Evolutionary conservation across 2,329 filamentous ascomycete species (phyloP).

Genomic region (Penicillium sp.): DNA sequence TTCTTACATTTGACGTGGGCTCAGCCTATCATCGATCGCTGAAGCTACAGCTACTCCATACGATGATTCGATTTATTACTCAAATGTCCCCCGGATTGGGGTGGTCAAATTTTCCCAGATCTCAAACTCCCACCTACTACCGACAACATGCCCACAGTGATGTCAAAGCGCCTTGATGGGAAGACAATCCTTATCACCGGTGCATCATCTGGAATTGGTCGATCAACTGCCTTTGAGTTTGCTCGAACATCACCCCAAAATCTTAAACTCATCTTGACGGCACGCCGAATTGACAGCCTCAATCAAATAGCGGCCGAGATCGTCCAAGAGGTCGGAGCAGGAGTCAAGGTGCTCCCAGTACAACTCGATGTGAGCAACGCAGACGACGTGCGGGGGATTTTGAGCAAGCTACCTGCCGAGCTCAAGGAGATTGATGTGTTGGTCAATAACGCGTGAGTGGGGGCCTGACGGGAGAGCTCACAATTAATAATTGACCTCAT

Average conservation of each 20-base stretch:
- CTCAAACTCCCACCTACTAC: background rate
- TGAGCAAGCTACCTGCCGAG: slow-evolving; percentile 72
- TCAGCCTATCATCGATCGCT: no score
- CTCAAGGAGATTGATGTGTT: slow-evolving; percentile 84
- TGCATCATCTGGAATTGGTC: slow-evolving; percentile 89
- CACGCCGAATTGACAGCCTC: slow-evolving; percentile 76
- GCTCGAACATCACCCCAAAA: slow-evolving; percentile 78
- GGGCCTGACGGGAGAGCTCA: background rate
- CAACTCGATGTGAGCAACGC: slow-evolving; percentile 85
- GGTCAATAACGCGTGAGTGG: slow-evolving; percentile 93
- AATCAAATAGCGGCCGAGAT: slow-evolving; percentile 77
- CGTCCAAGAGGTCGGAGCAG: slow-evolving; percentile 70
- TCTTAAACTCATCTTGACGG: slow-evolving; percentile 83
- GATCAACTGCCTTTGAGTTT: slow-evolving; percentile 76
- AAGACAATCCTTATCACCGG: slow-evolving; percentile 93
- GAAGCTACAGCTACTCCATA: no score
- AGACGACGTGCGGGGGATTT: slow-evolving; percentile 71
- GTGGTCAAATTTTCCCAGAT: background rate
- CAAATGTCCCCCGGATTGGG: background rate
- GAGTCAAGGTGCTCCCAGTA: slow-evolving; percentile 78
- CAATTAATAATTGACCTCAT: background rate
- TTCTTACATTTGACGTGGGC: no score
- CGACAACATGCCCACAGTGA: slow-evolving; percentile 62
- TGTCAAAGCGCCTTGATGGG: slow-evolving; percentile 81
- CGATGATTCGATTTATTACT: background rate